Percentiles rank a stretch among this genome's conserved stretches.
These are phyloP conservation scores for Vitis amurensis DNA, from an alignment of 164 flowering plant genomes.

Conservation along the genomic window DNA sequence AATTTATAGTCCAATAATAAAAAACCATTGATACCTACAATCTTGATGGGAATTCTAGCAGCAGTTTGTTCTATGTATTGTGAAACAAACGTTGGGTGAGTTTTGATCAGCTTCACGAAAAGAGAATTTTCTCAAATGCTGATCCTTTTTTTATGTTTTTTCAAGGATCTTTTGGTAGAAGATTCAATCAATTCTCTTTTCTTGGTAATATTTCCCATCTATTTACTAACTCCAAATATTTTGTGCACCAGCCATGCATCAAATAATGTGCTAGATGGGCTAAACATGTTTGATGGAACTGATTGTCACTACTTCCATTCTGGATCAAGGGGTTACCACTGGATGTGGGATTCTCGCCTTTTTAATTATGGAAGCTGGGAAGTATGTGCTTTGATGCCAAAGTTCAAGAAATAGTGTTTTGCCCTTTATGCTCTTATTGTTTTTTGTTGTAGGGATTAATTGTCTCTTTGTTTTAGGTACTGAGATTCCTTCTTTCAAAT, in stretches of 20 bases:
- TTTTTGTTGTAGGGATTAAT: slow-evolving; percentile 13
- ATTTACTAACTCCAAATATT: slow-evolving; percentile 9
- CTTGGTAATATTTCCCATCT: not conserved
- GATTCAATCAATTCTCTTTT: not conserved
- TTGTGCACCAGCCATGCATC: slow-evolving; percentile 75
- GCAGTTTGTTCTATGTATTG: too few species aligned
- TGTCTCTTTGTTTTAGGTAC: slow-evolving; percentile 50
- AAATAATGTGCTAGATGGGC: slow-evolving; percentile 87
- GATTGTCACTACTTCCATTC: slow-evolving; percentile 93
- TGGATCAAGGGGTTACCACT: slow-evolving; percentile 92
- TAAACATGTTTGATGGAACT: slow-evolving; percentile 99
- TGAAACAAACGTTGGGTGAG: too few species aligned
- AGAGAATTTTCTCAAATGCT: too few species aligned
- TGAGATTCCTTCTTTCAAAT: slow-evolving; percentile 91
- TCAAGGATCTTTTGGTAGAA: too few species aligned
- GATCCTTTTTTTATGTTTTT: too few species aligned
- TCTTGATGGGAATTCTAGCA: too few species aligned
- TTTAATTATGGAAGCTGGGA: slow-evolving; percentile 99
- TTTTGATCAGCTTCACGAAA: too few species aligned
- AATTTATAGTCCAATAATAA: too few species aligned
- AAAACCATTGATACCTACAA: too few species aligned
- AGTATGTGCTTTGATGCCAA: slow-evolving; percentile 40
- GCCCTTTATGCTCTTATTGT: not conserved
- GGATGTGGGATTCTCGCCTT: slow-evolving; percentile 99
- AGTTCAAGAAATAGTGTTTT: not conserved